Base-by-base conservation (phyloP, 768 basidiomycete species). In the Trametes maxima region DNA sequence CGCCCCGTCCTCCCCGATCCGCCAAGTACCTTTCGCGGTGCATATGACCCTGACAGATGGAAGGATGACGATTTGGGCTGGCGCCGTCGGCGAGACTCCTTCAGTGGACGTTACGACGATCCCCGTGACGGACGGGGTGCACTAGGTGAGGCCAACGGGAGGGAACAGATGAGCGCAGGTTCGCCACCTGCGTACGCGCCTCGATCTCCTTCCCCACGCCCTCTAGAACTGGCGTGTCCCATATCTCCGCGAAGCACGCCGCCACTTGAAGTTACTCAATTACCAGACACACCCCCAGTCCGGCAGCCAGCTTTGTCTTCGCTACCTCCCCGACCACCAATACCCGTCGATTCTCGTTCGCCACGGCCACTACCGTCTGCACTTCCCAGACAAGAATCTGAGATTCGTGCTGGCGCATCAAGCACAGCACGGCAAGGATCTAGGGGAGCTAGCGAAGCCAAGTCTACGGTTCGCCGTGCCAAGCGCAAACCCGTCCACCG, bases 401-500 rank as follows among this genome's bases (percentile, higher is more conserved):
- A 63, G 1, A 24, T 35, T 24, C 52, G 48, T 3, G 62, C 33
- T 3, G 53, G 35, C 1, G 35, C 46, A 4, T 21, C 52, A 10
- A 40, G 16, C 1, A 6, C 40, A 33, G 14, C 52, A 36, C 37
- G 22, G 49, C 61, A 42, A 40, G 52, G 24, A 44, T 0, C 35
- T 40, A 36, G 54, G 28, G 45, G 54, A 19, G 22, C 17, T 37
- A 28, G 37, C n/a, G 55, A 37, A 17, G 42, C 46, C 46, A 46
- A 49, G n/a, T 39, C 54, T 28, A 22, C 28, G 75, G 74, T 53
- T 5, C 68, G 64, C 52, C 59, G 59, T 21, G 62, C 58, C 57
- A 80, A 75, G 64, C 81, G 79, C 17, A 76, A 76, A 35, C 78
- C 77, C 1, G 73, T 79, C 10, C 78, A 79, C 28, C 79, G 89